Conservation (phyloP, 495 filamentous ascomycete species). For the Xylaria sp. region DNA sequence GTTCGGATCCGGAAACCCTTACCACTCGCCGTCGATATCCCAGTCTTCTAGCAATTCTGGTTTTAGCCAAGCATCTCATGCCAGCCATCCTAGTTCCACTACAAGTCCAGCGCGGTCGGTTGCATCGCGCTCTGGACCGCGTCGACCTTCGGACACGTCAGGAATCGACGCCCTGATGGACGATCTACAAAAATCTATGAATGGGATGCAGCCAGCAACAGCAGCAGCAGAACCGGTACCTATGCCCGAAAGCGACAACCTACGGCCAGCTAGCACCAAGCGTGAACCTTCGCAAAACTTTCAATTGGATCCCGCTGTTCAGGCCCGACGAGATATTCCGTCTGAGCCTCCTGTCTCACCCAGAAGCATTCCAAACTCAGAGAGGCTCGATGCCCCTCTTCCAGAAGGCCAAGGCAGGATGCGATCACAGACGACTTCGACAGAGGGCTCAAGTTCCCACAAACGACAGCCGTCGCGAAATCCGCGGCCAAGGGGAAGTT, state of each 20-base stretch:
- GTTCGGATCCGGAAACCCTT: slow-evolving; percentile 61
- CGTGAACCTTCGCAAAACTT: slow-evolving; percentile 43
- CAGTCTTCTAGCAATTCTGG: slow-evolving; percentile 72
- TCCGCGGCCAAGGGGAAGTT: slow-evolving; percentile 68
- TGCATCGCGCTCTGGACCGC: slow-evolving; percentile 42
- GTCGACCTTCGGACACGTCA: slow-evolving; percentile 47
- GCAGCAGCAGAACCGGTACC: slow-evolving; percentile 30
- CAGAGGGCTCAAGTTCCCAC: slow-evolving; percentile 33
- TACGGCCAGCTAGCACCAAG: slow-evolving; percentile 15
- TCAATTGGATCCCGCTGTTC: slow-evolving; percentile 43
- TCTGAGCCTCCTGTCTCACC: slow-evolving; percentile 28
- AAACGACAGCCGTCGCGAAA: slow-evolving; percentile 35
- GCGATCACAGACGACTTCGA: slow-evolving; percentile 29
- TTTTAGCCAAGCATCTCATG: slow-evolving; percentile 58
- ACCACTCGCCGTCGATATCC: slow-evolving; percentile 71
- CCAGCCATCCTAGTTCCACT: slow-evolving; percentile 72
- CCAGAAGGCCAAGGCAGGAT: slow-evolving; percentile 31
- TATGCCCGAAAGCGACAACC: slow-evolving; percentile 32
- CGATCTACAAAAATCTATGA: slow-evolving; percentile 59
- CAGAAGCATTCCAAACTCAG: slow-evolving; percentile 19
- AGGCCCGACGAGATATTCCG: slow-evolving; percentile 24
- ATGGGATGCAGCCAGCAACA: slow-evolving; percentile 39
- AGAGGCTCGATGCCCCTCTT: slow-evolving; percentile 33
- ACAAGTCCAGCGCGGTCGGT: slow-evolving; percentile 67
- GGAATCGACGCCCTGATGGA: slow-evolving; percentile 59